Evolutionary conservation across 305 asterid genomes (phyloP).

Genomic region (Salvia sclarea): DNA sequence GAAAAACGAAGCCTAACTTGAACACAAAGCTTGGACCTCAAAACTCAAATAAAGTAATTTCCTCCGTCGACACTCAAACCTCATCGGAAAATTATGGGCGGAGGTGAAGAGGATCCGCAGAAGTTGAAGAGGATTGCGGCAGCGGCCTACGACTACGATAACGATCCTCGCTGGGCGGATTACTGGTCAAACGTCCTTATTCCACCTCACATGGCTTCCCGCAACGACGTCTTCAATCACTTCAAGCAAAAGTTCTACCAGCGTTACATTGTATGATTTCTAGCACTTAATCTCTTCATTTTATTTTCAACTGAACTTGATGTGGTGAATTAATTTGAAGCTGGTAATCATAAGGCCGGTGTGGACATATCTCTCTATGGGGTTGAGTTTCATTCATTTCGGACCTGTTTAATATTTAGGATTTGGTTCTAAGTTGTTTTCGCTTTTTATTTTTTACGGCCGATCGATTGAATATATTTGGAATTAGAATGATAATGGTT

Average conservation of each 20-base stretch:
- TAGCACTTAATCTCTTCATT: not conserved
- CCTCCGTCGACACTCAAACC: not conserved
- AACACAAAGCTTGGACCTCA: constrained; percentile 3
- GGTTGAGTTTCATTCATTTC: not conserved
- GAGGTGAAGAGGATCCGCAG: constrained; percentile 81
- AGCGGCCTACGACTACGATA: constrained; percentile 83
- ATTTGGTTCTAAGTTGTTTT: too few relatives aligned
- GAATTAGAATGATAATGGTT: constrained; percentile 10
- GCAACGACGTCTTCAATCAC: constrained; percentile 78
- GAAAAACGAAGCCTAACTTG: not conserved
- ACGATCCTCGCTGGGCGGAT: constrained; percentile 88
- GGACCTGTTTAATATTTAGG: not conserved
- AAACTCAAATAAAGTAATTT: not conserved
- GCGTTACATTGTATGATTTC: constrained; percentile 64
- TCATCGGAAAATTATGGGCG: constrained; percentile 47
- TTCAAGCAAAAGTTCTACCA: constrained; percentile 97
- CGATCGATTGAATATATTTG: constrained; percentile 9
- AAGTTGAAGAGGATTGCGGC: constrained; percentile 78
- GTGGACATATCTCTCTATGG: not conserved
- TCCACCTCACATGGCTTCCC: constrained; percentile 89
- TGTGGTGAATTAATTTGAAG: constrained; percentile 1
- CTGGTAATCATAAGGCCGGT: not conserved
- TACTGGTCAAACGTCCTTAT: constrained; percentile 95
- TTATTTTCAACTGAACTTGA: not conserved
- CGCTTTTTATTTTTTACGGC: too few relatives aligned